Evolutionary conservation across 192 early-diverging fungal genomes (phyloP), one percentile per base, ranked within the genome.

Genomic region (Coemansia sp.): DNA sequence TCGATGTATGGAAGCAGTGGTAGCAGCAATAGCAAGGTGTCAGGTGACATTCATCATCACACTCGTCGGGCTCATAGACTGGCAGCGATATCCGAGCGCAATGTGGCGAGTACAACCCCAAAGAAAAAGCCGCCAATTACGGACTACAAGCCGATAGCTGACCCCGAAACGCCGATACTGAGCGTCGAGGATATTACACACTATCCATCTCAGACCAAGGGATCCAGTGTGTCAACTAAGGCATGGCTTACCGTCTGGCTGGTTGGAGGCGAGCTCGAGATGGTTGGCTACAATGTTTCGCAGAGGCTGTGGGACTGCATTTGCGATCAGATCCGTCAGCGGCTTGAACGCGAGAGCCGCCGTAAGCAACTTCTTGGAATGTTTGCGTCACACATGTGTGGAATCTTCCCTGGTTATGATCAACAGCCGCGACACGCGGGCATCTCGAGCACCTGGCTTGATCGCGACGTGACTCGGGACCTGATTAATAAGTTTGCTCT

Each of bases 231-330:
- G 23, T 65, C 76, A 21, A 62, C 58, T 13, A 66, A 62, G 37
- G 62, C 76, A 0, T 79, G 76, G 76, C 40, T 79, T 15, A 59
- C 68, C 15, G 56, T 79, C 12, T 79, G 76, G 76, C 56, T 79
- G 12, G 63, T 79, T 33, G 76, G 76, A n/a, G 76, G 76, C 23
- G 76, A 79, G 66, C 59, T 79, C 17, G 76, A 79, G 61, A 79
- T 79, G 76, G 76, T 79, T 2, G 76, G 76, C 33, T 79, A 79
- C 59, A 79, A 79, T 39, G 66, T 72, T 24, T 71, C 76, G n/a
- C 51, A 69, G 45, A 47, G 42, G 13, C 62, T 79, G n/a, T 79
- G 76, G 76, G 48, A 69, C 24, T 45, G 46, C 41, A 40, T 79
- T 11, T 62, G 65, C 47, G 76, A 79, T 41, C 76, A 79, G 59